phyloP scores from a whole-genome alignment of 208 protist species.

The Phytomonas sp. region DNA sequence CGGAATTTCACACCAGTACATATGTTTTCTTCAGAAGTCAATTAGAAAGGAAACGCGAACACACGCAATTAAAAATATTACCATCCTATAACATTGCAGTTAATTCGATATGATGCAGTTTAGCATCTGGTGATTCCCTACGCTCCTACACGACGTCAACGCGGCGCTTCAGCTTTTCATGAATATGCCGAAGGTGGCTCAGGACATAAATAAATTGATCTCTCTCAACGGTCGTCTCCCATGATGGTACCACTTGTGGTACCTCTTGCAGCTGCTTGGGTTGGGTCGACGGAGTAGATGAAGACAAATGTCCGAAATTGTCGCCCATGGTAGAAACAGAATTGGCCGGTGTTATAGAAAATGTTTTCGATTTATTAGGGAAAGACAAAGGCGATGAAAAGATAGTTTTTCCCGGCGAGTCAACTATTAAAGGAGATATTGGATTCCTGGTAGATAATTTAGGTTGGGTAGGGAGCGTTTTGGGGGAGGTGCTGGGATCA shows the following conservation, averaged over 20 bases:
- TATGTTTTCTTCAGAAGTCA: neutral
- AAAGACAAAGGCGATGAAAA: neutral
- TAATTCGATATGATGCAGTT: neutral
- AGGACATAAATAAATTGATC: neutral
- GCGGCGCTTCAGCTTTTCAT: neutral
- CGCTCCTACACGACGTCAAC: neutral
- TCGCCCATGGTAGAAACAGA: neutral
- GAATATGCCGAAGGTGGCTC: neutral
- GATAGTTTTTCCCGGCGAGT: neutral
- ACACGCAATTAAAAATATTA: neutral
- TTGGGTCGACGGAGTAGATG: constrained; percentile 6
- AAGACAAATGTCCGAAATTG: constrained; percentile 2
- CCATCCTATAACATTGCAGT: neutral
- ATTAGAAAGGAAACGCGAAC: neutral
- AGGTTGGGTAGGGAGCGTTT: neutral
- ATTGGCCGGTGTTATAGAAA: neutral
- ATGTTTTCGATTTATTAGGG: neutral
- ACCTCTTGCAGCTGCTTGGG: constrained; percentile 1
- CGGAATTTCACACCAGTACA: neutral
- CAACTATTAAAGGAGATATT: neutral
- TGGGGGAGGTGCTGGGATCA: neutral
- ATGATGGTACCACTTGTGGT: constrained; percentile 1
- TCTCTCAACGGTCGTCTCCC: constrained; percentile 4
- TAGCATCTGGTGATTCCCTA: neutral
- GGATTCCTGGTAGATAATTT: neutral